Evolutionary conservation across 2,329 filamentous ascomycete species (phyloP).

Genomic region (Metarhizium robertsii): DNA sequence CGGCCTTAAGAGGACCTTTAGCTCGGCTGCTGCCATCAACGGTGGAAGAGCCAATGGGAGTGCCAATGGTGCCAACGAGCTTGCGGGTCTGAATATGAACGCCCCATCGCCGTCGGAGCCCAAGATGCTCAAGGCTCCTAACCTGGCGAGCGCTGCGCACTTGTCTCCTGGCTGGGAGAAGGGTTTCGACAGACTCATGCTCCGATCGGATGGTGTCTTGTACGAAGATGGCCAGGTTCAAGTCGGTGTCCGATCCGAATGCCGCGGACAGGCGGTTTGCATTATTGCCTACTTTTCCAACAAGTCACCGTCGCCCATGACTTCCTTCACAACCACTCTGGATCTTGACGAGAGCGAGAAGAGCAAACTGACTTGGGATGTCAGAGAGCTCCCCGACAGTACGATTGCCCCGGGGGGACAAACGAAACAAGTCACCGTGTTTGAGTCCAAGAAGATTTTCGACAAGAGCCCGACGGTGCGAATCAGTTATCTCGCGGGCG

Average conservation of each 20-base stretch:
- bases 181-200: slow-evolving; percentile 75
- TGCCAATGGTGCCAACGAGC: slow-evolving; percentile 49
- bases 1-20: slow-evolving; percentile 81
- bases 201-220: slow-evolving; percentile 74
- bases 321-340: slow-evolving; percentile 87
- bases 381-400: slow-evolving; percentile 81
- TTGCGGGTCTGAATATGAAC: slow-evolving; percentile 75
- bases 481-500: slow-evolving; percentile 88
- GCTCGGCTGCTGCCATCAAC: slow-evolving; percentile 41
- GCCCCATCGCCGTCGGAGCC: slow-evolving; percentile 45
- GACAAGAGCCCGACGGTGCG: slow-evolving; percentile 80
- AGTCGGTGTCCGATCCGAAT: slow-evolving; percentile 85
- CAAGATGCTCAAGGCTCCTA: slow-evolving; percentile 58
- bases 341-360: slow-evolving; percentile 66
- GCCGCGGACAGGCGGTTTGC: slow-evolving; percentile 89
- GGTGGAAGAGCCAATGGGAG: slow-evolving; percentile 33
- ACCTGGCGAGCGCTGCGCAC: slow-evolving; percentile 86
- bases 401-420: slow-evolving; percentile 66
- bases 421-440: slow-evolving; percentile 89
- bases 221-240: slow-evolving; percentile 96
- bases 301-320: slow-evolving; percentile 76
- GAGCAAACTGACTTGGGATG: slow-evolving; percentile 67
- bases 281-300: slow-evolving; percentile 95
- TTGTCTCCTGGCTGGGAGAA: slow-evolving; percentile 90
- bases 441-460: slow-evolving; percentile 77